Evolutionary conservation across 441 rosid species (phyloP), one percentile per base, ranked within the genome.

Genomic region (Populus hybrid): DNA sequence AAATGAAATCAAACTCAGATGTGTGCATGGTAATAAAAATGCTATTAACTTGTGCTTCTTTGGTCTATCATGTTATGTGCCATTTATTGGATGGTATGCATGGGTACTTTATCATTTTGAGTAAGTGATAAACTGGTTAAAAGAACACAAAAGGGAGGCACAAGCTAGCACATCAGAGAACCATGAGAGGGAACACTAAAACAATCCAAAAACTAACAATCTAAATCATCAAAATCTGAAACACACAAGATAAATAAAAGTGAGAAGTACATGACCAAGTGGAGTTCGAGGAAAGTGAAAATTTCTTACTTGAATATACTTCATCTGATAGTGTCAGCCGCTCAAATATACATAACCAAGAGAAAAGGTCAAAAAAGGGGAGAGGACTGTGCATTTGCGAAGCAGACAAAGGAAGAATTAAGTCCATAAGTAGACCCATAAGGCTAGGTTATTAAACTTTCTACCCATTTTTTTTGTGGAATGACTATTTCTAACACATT

Each of bases 1-100:
- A 78, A 73, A 71, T 71, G 78, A 81, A 26, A 81, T 38, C 76
- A 72, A 50, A 75, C 64, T n/a, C 67, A 69, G 67, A 76, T 35
- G 23, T 7, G 5, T 19, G 11, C 46, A 19, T 6, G 24, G n/a
- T 6, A 69, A 32, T 32, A 19, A 67, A 67, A 67, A 26, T 1
- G 30, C 68, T 28, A 65, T 11, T 24, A 28, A 65, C 16, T 65
- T 65, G 6, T 65, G 28, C 68, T 65, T 65, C 32, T 65, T 9
- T 9, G 34, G 28, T 24, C 64, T 23, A 14, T 71, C 36, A 50
- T 8, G 24, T 7, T 71, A 24, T 71, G 74, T 10, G 69, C 30
- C 69, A 11, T 66, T 26, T 12, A 66, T 21, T 16, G 61, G 61
- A 53, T 53, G 57, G 57, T 18, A 53, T 53, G 61, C 61, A 50